Base-by-base conservation (phyloP, 2,329 filamentous ascomycete genomes). In the Cladophialophora chaetospira region DNA sequence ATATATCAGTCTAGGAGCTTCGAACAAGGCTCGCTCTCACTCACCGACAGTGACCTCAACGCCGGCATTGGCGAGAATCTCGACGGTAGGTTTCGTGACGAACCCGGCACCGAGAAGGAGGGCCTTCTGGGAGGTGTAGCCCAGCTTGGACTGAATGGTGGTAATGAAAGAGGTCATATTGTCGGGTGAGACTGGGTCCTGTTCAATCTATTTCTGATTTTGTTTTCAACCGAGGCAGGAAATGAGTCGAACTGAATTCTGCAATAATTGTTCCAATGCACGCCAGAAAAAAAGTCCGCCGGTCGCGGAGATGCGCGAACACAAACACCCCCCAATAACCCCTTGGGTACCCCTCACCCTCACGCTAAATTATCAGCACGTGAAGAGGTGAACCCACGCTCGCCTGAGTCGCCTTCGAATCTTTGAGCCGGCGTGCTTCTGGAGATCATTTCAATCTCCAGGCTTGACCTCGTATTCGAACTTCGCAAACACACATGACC, bases 21-120 rank as follows among this genome's bases (percentile, higher is more conserved):
- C 9, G 21, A 33, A 15, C 17, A 5, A 29, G 25, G 8, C 11
- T 33, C 13, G 15, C 17, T 38, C 33, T 55, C 44, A 71, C 80
- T 63, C 77, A 86, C 83, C 84, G 63, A 88, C 83, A n/a, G 84
- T 87, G 50, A 88, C 84, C 53, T 77, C 68, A 59, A 88, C 78
- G 63, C 81, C 84, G n/a, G 81, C 73, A 44, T 84, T 76, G 69
- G 75, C 76, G 60, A 88, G 79, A 60, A 87, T 76, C 63, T 88
- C 82, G 59, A 88, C 79, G 15, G 85, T 86, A 54, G 86, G 85
- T 68, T 78, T 79, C 65, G 84, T 82, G 65, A 87, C 84, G 43
- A 67, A 67, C 13, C 64, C 66, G 11, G 65, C 58, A 33, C 64
- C 65, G 21, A 66, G 60, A 15, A 66, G 55, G 8, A 67, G 59